These are phyloP conservation scores for Thelonectria discophora DNA, from an alignment of 2,329 filamentous ascomycete genomes.

Conservation along the genomic window DNA sequence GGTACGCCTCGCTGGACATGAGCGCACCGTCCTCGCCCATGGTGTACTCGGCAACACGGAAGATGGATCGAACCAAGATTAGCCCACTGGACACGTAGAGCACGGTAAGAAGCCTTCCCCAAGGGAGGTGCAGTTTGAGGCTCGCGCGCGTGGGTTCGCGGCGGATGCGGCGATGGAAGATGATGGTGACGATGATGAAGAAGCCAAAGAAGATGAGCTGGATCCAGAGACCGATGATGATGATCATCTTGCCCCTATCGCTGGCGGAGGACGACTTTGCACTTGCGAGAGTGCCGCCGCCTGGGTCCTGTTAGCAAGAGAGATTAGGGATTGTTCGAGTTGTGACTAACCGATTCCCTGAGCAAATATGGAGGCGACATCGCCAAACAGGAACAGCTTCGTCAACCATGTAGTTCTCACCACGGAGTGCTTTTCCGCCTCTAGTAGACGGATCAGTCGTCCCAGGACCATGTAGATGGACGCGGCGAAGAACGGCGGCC, in stretches of 20 bases:
- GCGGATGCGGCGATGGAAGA: conserved; percentile 51
- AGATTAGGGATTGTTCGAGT: background rate
- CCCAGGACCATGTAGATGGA: conserved; percentile 56
- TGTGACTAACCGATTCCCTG: conserved; percentile 26
- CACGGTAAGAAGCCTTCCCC: conserved; percentile 36
- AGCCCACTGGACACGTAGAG: conserved; percentile 35
- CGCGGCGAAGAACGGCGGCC: conserved; percentile 52
- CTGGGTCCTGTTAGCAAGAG: background rate
- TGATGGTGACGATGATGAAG: conserved; percentile 56
- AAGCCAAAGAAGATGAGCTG: conserved; percentile 62
- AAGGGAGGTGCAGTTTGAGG: conserved; percentile 30
- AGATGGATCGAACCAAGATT: conserved; percentile 50
- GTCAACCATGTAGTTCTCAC: background rate
- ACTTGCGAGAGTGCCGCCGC: background rate
- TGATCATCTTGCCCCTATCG: conserved; percentile 52
- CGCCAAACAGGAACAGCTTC: background rate
- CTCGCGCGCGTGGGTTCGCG: conserved; percentile 1
- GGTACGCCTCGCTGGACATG: conserved; percentile 40
- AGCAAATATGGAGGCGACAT: conserved; percentile 26
- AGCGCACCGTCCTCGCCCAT: conserved; percentile 43
- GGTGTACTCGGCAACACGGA: conserved; percentile 51
- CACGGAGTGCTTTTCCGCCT: background rate
- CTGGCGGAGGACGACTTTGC: background rate
- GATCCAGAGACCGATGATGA: conserved; percentile 59
- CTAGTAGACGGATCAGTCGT: conserved; percentile 26